A percentile compares a stretch with the other conserved stretches of the same genome.
Evolutionary conservation across 768 basidiomycete genomes (phyloP).

Genomic region (Tulasnella sp.): DNA sequence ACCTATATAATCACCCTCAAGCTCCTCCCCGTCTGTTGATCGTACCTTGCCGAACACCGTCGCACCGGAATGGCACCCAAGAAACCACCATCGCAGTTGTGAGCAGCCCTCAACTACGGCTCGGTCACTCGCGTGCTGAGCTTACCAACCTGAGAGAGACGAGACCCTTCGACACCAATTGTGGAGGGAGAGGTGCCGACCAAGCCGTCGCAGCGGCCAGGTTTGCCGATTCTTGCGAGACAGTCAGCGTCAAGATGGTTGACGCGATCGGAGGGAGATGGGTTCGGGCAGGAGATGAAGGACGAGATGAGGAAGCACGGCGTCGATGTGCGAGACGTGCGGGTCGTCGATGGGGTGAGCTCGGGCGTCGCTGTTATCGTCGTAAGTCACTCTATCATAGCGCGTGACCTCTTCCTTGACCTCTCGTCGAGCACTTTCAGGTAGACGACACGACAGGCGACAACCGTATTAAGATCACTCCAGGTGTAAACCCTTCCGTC

Average conservation of each 20-base stretch:
- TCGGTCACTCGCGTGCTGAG: conserved; percentile 4
- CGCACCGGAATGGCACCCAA: too few species aligned
- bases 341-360: background rate
- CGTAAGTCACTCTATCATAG: background rate
- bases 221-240: background rate
- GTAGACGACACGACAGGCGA: conserved; percentile 13
- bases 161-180: conserved; percentile 7
- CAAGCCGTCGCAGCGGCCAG: conserved; percentile 14
- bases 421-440: background rate
- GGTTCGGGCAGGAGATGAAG: background rate
- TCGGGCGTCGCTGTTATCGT: conserved; percentile 15
- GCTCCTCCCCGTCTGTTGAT: too few species aligned
- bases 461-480: conserved; percentile 12
- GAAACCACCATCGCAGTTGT: conserved; percentile 7
- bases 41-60: background rate
- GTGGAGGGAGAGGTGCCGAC: conserved; percentile 14
- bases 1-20: background rate
- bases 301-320: conserved; percentile 2
- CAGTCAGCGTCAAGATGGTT: conserved; percentile 3
- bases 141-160: conserved; percentile 12
- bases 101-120: conserved; percentile 13
- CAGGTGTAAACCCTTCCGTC: conserved; percentile 7
- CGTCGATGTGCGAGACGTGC: background rate
- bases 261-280: conserved; percentile 14
- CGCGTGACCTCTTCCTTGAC: background rate